phyloP scores from a whole-genome alignment of 345 rosid species.

The Gossypium raimondii region DNA sequence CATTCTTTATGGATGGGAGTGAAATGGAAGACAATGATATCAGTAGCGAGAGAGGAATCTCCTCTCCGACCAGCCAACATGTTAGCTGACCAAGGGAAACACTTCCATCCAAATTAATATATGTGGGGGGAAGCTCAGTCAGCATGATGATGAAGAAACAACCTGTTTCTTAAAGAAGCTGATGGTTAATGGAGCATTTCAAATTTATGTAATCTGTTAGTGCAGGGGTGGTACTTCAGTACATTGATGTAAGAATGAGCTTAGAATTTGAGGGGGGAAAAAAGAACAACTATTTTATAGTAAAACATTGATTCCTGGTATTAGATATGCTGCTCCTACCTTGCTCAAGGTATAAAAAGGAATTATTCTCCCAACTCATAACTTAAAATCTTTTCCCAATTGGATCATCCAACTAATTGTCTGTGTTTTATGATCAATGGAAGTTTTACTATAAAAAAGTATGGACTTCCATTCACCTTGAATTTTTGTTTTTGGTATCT shows the following conservation, averaged over 20 bases:
- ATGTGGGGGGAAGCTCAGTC: background rate
- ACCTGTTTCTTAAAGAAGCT: conserved; percentile 15
- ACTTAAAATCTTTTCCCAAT: background rate
- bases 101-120: background rate
- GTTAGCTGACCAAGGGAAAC: conserved; percentile 20
- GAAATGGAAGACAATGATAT: conserved; percentile 56
- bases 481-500: no score
- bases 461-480: no score
- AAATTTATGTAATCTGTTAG: conserved; percentile 7
- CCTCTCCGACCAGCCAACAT: conserved; percentile 39
- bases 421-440: no score
- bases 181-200: background rate
- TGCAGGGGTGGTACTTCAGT: background rate
- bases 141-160: conserved; percentile 19
- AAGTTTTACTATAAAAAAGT: no score
- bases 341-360: background rate
- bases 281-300: background rate
- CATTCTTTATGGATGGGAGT: conserved; percentile 44
- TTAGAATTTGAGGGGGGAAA: conserved; percentile 9
- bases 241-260: background rate
- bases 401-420: background rate
- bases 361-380: no score
- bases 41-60: conserved; percentile 43
- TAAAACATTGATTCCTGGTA: conserved; percentile 8
- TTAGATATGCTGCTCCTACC: background rate